Evolutionary conservation across 2,329 filamentous ascomycete species (phyloP), one percentile per base, ranked within the genome.

Genomic region (Penicillium freii): DNA sequence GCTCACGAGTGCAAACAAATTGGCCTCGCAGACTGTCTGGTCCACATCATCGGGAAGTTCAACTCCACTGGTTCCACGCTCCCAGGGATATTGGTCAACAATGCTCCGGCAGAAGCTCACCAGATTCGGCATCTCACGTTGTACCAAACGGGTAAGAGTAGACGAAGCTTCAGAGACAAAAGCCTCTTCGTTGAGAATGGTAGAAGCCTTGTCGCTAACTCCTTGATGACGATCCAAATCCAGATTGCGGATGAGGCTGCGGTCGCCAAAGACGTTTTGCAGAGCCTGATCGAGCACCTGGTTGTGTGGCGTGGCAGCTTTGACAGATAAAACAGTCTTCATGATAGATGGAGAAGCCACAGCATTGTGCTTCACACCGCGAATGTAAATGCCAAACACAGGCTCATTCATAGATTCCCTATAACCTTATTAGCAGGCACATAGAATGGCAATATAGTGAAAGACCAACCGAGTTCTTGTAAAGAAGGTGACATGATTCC

Each of bases 51-150:
- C 79, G 4, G 75, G 67, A 10, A 77, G 69, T 2, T 72, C 71
- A 1, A 82, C 74, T 10, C 77, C 71, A 23, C 54, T 57, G 19
- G 75, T 79, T n/a, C 70, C 73, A 34, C 83, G 80, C 67, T 89
- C 86, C 86, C 86, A 88, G 2, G 77, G 75, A 63, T 80, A 78
- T 59, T 87, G 83, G 65, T 89, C 86, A 25, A 88, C 83, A 2
- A 80, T 73, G 19, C 83, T 86, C 8, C 79, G 75, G 38, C 79
- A 80, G 63, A 86, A 87, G 0, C 84, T 84, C 39, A 87, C 78
- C 34, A 89, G 69, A 52, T 84, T 81, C 5, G 82, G 80, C 11
- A 83, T 75, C 19, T 79, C 75, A 7, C 72, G 68, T 58, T 81
- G 73, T 6, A 80, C 71, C 55, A 72, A 73, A 39, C 61, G 69